Base-by-base conservation (phyloP, 2,329 filamentous ascomycete species). In the Sporothrix variecibatus region DNA sequence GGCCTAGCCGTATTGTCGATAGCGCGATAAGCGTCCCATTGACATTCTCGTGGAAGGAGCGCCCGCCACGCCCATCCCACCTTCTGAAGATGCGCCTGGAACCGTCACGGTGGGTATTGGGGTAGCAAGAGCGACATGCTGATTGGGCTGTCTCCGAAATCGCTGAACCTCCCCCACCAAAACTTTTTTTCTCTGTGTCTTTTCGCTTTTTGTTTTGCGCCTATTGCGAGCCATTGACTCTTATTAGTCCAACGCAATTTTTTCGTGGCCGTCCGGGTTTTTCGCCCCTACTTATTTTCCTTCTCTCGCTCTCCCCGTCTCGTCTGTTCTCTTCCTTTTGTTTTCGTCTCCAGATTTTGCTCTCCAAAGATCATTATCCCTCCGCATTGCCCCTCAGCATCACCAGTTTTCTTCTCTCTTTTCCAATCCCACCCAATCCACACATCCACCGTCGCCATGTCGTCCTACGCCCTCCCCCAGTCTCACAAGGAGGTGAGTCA, bases 281-380 rank as follows among this genome's bases (percentile, higher is more conserved):
- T 73, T 60, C 79, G 74, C 65, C 73, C 77, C 78, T 76, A 80
- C 79, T 78, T 81, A 74, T 78, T 79, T 75, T 73, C 72, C 49
- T 77, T 78, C 76, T 75, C 78, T 62, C 76, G 76, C 77, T 23
- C 60, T 64, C 58, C 51, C n/a, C 67, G 31, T 71, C 46, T 62
- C 49, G 62, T 28, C 43, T 43, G 40, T 64, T 58, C 71, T 26
- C 46, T 17, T 23, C 34, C 56, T 34, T 65, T 38, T 5, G 69
- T 49, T 34, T 40, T 28, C 28, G 31, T 58, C 58, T 70, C 72
- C 49, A 62, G 31, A 69, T 64, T 23, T 64, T 58, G 23, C 23
- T 40, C 51, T 73, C 64, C 34, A 56, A 43, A 58, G 62, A 60
- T 49, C 49, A 40, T 58, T 58, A 28, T 56, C 56, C 72, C 34